Base-by-base conservation (phyloP, 306 rosid species). In the Malus orientalis region DNA sequence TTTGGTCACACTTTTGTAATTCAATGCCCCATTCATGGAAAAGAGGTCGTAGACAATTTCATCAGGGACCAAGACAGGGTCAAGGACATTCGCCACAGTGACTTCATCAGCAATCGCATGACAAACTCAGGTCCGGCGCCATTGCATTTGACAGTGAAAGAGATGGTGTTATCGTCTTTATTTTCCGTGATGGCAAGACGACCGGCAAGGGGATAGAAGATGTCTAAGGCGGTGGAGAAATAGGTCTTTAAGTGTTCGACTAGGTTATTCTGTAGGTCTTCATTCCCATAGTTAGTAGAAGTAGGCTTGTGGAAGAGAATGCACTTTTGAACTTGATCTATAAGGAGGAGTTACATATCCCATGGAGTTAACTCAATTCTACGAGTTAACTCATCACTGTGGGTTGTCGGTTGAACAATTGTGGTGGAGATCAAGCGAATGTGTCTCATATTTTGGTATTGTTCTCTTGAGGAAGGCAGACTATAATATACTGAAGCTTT, bases 311-410 rank as follows among this genome's bases (percentile, higher is more conserved):
- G 64, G 19, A 77, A 81, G 55, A 81, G 80, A 81, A 86, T 61
- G 1, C 90, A 84, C 51, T 82, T 80, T 74, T 85, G 89, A 30
- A 80, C 75, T 80, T 67, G 6, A 20, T 33, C 68, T 8, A 78
- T 0, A 0, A 23, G 33, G 33, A 87, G 73, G 8, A 74, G 53
- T 3, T 3, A 58, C 6, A 87, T 86, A 78, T 87, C 88, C 81
- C 85, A 87, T 10, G 85, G 75, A 12, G 79, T 81, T 74, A 85
- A 61, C 29, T 78, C 66, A 38, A 85, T 58, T 27, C 64, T 44
- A 14, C 53, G 49, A 29, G 59, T 64, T 11, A 18, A 64, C 25
- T 65, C 7, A 4, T 30, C 44, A 3, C 4, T 33, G 45, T 65
- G 57, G 57, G 12, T 44, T 15, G 57, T 42, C 20, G 72, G 57